Evolutionary conservation across 2,329 filamentous ascomycete species (phyloP), one percentile per base, ranked within the genome.

Genomic region (Xylaria sp.): DNA sequence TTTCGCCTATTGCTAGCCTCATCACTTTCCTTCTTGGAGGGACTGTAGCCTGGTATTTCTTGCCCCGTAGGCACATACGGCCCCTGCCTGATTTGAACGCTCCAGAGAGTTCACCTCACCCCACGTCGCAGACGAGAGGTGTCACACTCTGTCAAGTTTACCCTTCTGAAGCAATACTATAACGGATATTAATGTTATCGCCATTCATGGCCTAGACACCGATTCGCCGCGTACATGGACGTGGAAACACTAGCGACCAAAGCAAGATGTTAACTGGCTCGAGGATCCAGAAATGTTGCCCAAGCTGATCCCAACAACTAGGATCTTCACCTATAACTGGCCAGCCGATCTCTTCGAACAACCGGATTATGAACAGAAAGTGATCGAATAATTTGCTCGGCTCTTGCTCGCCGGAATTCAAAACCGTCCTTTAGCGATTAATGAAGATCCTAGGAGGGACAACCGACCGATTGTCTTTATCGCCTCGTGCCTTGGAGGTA

Each of bases 171-270:
- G 38, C 38, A 29, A 52, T 19, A 25, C 21, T 15, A 5, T 9
- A 4, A 52, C 55, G 17, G 41, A 58, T 4, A 6, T 58, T 15
- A 48, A 54, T n/a, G 7, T 58, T 10, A 53, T 58, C n/a, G 56
- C 56, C 2, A 46, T 58, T 17, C 56, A 58, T 54, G 56, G 56
- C 48, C 25, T 58, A 2, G 48, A 58, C 17, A 58, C 56, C 1
- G 31, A 58, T 40, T 54, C 56, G 6, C 6, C 29, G 8, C 31
- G 41, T n/a, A 58, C 56, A 5, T 53, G 48, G 56, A 48, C 40
- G 4, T 47, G 31, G 29, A 31, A 52, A n/a, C 29, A 46, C 5
- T 10, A 38, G 15, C 19, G 19, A 0, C 8, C 25, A 3, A n/a
- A 25, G 43, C 19, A 49, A 13, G 27, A 17, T 44, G 56, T 58